Evolutionary conservation across 768 basidiomycete species (phyloP).

Genomic region (Leccinum broughii): DNA sequence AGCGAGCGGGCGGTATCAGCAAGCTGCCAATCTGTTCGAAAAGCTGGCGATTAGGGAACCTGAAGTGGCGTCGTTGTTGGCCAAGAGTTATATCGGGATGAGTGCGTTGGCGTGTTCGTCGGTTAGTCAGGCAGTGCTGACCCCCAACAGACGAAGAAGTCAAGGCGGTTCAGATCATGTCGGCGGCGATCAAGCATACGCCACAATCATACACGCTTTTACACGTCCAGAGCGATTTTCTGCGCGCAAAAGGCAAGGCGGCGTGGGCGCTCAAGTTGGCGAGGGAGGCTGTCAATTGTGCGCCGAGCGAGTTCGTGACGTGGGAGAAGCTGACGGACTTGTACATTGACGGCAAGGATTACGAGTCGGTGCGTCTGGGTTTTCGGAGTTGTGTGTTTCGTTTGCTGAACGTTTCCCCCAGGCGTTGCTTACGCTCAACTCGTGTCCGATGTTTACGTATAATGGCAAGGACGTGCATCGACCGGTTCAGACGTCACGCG

Average conservation of each 20-base stretch:
- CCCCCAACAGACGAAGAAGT: conserved; percentile 85
- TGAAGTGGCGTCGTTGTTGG: conserved; percentile 85
- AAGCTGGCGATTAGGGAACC: conserved; percentile 84
- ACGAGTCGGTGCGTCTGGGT: conserved; percentile 55
- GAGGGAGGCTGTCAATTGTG: conserved; percentile 94
- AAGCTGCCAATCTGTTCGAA: conserved; percentile 92
- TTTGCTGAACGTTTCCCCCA: conserved; percentile 11
- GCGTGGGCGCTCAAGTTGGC: conserved; percentile 94
- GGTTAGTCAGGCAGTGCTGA: neutral
- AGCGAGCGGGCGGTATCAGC: conserved; percentile 83
- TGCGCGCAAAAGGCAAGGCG: conserved; percentile 78
- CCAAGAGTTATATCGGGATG: conserved; percentile 94
- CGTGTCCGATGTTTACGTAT: conserved; percentile 99
- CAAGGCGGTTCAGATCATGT: conserved; percentile 94
- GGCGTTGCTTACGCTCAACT: conserved; percentile 92
- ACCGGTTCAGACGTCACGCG: conserved; percentile 71
- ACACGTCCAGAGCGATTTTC: conserved; percentile 93
- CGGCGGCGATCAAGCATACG: conserved; percentile 75
- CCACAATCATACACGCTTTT: conserved; percentile 94
- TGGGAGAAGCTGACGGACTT: conserved; percentile 98
- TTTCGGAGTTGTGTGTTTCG: neutral
- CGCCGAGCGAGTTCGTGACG: conserved; percentile 97
- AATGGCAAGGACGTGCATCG: conserved; percentile 95
- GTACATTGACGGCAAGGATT: conserved; percentile 88
- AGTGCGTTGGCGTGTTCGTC: conserved; percentile 54